Base-by-base conservation (phyloP, 257 asterid species). In the Voacanga thouarsii region DNA sequence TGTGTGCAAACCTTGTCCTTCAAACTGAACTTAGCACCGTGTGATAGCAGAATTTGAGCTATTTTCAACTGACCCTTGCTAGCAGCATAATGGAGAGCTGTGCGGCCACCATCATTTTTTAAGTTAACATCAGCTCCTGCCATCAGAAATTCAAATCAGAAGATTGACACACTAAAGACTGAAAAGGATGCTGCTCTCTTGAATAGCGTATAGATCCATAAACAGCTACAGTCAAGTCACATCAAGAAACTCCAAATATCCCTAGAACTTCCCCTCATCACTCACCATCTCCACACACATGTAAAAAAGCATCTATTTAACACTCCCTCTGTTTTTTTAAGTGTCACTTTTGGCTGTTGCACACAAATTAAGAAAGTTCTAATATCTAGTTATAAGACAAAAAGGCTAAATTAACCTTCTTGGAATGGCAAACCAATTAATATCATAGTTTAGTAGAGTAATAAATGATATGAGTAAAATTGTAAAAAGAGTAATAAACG, bases 1-100 rank as follows among this genome's bases (percentile, higher is more conserved):
- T 33, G 63, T 75, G 77, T 79, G 83, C 91, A 74, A 69, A 80
- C 99, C 99, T 93, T 92, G 87, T 93, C 99, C 85, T 96, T 96
- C 74, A 81, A 79, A 82, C 90, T 93, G 85, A 93, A 80, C 75
- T 96, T 93, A 79, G 98, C 97, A 76, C 96, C 92, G 24, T 85
- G 91, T 33, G 92, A 87, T 84, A 96, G 88, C 86, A 93, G 82
- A 79, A 83, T 70, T 87, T 92, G 92, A 76, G 98, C 98, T 78
- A 96, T 82, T 83, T 88, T 89, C 81, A 82, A 75, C 75, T 75
- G 85, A 79, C 97, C 99, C 89, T 96, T 93, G 93, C 99, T 92
- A 72, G 99, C 99, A 79, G 98, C 97, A 84, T 96, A 93, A 84
- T 96, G 98, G 77, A 96, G 97, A 69, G 99, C 97, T 63, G 97